These are phyloP conservation scores for Backusella liffmaniae DNA, from an alignment of 192 early-diverging fungal species.

Conservation along the genomic window DNA sequence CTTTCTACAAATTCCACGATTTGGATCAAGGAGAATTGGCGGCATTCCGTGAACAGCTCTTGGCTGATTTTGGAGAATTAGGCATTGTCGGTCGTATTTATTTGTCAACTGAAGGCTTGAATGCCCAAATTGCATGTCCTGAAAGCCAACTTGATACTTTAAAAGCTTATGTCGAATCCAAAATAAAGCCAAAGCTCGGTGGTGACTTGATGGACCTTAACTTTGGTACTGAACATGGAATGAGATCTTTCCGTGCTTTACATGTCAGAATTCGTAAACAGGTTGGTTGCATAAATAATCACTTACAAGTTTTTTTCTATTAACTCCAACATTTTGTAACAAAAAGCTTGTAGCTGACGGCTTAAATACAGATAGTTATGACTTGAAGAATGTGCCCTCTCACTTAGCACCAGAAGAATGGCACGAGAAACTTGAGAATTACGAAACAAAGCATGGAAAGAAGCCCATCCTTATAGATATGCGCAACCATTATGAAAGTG, in stretches of 20 bases:
- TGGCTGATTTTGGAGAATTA: conserved; percentile 42
- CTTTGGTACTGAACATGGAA: conserved; percentile 58
- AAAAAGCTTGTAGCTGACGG: conserved; percentile 61
- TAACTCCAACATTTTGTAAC: background rate
- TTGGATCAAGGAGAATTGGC: conserved; percentile 28
- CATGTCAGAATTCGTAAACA: conserved; percentile 67
- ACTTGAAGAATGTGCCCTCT: conserved; percentile 59
- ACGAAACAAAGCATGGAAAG: conserved; percentile 30
- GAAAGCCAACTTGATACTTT: conserved; percentile 43
- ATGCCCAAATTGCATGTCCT: conserved; percentile 77
- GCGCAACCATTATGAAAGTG: conserved; percentile 78
- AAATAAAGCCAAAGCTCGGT: conserved; percentile 30
- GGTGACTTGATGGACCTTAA: conserved; percentile 57
- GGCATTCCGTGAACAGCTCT: conserved; percentile 38
- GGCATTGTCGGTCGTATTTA: conserved; percentile 74
- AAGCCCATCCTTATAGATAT: conserved; percentile 67
- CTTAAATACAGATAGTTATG: conserved; percentile 45
- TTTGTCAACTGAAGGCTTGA: conserved; percentile 71
- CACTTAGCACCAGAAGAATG: conserved; percentile 68
- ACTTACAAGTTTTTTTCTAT: background rate
- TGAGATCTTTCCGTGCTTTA: conserved; percentile 59
- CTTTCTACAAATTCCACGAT: conserved; percentile 55
- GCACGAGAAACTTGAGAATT: conserved; percentile 54
- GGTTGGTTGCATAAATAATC: conserved; percentile 29
- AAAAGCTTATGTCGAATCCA: conserved; percentile 49